Evolutionary conservation across 2,329 filamentous ascomycete genomes (phyloP), one percentile per base, ranked within the genome.

Genomic region (Metarhizium rileyi): DNA sequence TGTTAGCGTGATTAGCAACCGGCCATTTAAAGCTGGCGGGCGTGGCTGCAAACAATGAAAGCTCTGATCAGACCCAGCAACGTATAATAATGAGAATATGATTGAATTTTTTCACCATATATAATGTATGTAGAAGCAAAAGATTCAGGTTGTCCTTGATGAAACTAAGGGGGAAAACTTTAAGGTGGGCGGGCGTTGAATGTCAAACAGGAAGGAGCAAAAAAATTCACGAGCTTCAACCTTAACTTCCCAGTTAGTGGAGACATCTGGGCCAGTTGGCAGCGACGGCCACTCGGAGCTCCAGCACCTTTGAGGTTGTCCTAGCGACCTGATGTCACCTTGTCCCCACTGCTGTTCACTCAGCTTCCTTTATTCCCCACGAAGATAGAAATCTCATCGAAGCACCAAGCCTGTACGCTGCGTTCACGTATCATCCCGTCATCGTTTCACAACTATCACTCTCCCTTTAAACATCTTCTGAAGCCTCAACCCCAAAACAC

Each of bases 261-360:
- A n/a, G 47, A 38, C 40, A n/a, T 16, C 10, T 33, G 35, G 35
- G 16, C 16, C 35, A 20, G 35, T 42, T 22, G 16, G 5, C 43
- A 7, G 25, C 10, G 23, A 42, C 20, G n/a, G 16, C 20, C 16
- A n/a, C 38, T 38, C 35, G 10, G n/a, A 38, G 35, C 35, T 20
- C 35, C 35, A 20, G 35, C 33, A 18, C 33, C 16, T 14, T 28
- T 28, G 27, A 33, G 38, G 52, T 53, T 53, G 47, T 50, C 52
- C 50, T 35, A 48, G 52, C 52, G 52, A 53, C 52, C 41, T 48
- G 46, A 51, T 47, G 52, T 53, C 52, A 53, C 50, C n/a, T 38
- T 41, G 43, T 36, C 44, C 27, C 50, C 49, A 50, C 49, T 43
- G 45, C 28, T 42, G 45, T 20, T 23, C 36, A 25, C 6, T 14